Evolutionary conservation across 2,329 filamentous ascomycete genomes (phyloP).

Genomic region (Apiospora kogelbergensis): DNA sequence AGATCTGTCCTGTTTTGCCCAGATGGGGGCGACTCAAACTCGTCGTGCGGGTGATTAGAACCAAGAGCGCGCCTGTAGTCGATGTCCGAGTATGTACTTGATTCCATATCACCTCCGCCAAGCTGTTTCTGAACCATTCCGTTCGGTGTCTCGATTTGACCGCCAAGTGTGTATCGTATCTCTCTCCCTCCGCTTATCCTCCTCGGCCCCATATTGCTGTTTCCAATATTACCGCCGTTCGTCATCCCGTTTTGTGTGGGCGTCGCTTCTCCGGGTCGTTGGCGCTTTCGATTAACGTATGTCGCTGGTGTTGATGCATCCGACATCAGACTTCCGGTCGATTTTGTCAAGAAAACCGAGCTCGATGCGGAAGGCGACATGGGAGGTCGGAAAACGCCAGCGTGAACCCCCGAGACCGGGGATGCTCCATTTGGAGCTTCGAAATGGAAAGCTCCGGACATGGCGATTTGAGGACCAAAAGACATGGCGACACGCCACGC

Average conservation of each 20-base stretch:
- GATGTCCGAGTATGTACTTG: slow-evolving; percentile 57
- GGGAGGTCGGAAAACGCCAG: slow-evolving; percentile 47
- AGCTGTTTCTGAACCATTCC: slow-evolving; percentile 28
- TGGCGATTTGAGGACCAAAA: slow-evolving; percentile 22
- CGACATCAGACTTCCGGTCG: slow-evolving; percentile 39
- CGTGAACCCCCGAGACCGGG: slow-evolving; percentile 28
- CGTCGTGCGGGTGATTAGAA: slow-evolving; percentile 41
- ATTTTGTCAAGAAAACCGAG: slow-evolving; percentile 39
- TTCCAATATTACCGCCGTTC: slow-evolving; percentile 28
- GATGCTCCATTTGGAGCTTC: slow-evolving; percentile 26
- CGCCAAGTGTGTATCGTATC: slow-evolving; percentile 50
- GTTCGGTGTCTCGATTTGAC: slow-evolving; percentile 52
- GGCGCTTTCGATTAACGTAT: slow-evolving; percentile 49
- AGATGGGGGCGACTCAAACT: slow-evolving; percentile 34
- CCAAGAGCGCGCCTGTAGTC: slow-evolving; percentile 55
- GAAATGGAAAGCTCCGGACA: slow-evolving; percentile 36
- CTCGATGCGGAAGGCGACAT: slow-evolving; percentile 39
- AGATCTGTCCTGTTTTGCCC: slow-evolving; percentile 25
- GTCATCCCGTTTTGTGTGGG: slow-evolving; percentile 33
- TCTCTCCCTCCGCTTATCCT: slow-evolving; percentile 19
- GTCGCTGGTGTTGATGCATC: slow-evolving; percentile 31
- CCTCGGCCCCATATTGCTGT: slow-evolving; percentile 19
- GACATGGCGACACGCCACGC: not conserved
- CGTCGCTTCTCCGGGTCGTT: slow-evolving; percentile 28
- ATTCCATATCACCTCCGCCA: slow-evolving; percentile 40